These are phyloP conservation scores for Metschnikowia amazonensis DNA, from an alignment of 805 yeast species.

Conservation along the genomic window DNA sequence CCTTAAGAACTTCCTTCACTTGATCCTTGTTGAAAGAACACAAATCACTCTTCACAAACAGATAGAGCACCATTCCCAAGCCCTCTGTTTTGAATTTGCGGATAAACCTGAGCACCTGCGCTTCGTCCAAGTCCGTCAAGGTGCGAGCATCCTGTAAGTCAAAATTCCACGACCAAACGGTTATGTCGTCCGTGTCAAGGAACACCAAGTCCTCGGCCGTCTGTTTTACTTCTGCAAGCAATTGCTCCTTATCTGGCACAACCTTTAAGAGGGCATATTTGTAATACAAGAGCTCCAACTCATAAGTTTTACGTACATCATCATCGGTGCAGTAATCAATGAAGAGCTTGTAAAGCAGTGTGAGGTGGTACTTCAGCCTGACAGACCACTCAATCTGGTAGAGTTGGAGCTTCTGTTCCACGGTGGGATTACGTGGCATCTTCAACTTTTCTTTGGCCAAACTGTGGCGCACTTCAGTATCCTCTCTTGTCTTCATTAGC, in stretches of 20 bases:
- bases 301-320: constrained; percentile 50
- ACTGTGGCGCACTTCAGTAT: constrained; percentile 34
- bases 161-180: constrained; percentile 70
- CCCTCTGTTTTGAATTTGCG: constrained; percentile 57
- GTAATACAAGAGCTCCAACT: constrained; percentile 57
- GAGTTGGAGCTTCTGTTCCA: constrained; percentile 36
- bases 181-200: constrained; percentile 54
- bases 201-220: constrained; percentile 71
- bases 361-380: constrained; percentile 49
- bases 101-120: constrained; percentile 48
- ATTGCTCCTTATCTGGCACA: constrained; percentile 46
- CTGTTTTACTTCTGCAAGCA: constrained; percentile 44
- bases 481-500: constrained; percentile 40
- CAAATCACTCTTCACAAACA: constrained; percentile 61
- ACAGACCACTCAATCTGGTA: constrained; percentile 44
- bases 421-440: constrained; percentile 41
- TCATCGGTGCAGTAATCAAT: constrained; percentile 62
- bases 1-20: constrained; percentile 14
- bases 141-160: constrained; percentile 65
- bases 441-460: constrained; percentile 48
- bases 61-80: constrained; percentile 57
- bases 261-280: constrained; percentile 51
- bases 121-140: constrained; percentile 47
- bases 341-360: constrained; percentile 49
- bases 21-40: constrained; percentile 52